Evolutionary conservation across 306 rosid species (phyloP).

Genomic region (Spatholobus suberectus): DNA sequence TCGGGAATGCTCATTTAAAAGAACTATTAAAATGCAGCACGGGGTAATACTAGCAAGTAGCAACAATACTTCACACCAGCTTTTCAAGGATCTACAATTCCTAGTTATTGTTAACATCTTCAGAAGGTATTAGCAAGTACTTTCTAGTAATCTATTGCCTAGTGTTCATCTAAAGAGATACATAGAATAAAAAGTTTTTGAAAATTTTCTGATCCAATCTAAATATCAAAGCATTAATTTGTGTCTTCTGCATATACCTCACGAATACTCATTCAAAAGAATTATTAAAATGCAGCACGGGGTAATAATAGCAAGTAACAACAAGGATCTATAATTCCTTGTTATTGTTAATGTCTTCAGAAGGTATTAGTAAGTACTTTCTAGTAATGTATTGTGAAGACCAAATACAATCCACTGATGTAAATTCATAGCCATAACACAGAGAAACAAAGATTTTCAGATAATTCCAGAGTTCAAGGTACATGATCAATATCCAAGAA

Average conservation of each 20-base stretch:
- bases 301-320: not conserved
- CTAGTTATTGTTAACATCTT: not conserved
- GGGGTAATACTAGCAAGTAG: slow-evolving; percentile 2
- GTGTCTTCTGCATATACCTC: not conserved
- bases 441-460: slow-evolving; percentile 45
- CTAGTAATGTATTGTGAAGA: not conserved
- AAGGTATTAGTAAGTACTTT: not conserved
- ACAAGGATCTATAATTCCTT: not conserved
- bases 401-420: slow-evolving; percentile 44
- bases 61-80: not conserved
- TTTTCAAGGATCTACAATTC: slow-evolving; percentile 16
- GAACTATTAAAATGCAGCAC: slow-evolving; percentile 14
- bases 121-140: not conserved
- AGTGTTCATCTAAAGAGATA: not conserved
- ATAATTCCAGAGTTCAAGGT: slow-evolving; percentile 47
- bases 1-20: not conserved
- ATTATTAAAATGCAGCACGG: not conserved
- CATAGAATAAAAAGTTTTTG: not conserved
- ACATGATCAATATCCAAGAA: slow-evolving; percentile 61
- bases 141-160: no score
- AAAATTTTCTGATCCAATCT: not conserved
- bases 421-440: slow-evolving; percentile 41
- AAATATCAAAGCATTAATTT: not conserved
- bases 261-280: not conserved
- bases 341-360: not conserved